Evolutionary conservation across 352 stramenopile genomes (phyloP).

Genomic region (Globisporangium camurandrum): DNA sequence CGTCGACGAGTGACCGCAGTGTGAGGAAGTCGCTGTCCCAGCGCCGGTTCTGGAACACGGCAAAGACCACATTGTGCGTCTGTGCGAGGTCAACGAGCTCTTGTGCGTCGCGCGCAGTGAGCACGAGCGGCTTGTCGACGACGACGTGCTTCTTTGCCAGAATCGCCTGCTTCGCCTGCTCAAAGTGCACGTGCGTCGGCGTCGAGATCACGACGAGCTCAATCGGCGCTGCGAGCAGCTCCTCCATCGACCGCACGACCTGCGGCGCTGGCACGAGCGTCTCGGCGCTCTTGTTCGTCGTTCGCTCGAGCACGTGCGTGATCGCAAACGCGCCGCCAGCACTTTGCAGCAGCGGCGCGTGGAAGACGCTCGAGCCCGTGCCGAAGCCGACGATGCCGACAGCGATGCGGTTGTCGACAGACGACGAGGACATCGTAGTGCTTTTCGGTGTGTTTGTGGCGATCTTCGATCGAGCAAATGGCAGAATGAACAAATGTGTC

Average conservation of each 20-base stretch:
- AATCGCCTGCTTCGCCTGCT: slow-evolving; percentile 62
- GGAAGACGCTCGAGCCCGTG: slow-evolving; percentile 64
- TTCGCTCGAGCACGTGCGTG: slow-evolving; percentile 73
- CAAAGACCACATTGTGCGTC: slow-evolving; percentile 49
- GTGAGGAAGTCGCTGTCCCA: slow-evolving; percentile 77
- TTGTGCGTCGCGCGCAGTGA: slow-evolving; percentile 40
- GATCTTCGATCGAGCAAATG: no score
- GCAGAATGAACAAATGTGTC: no score
- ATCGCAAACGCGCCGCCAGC: slow-evolving; percentile 50
- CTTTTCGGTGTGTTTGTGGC: not conserved
- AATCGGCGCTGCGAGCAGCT: slow-evolving; percentile 48
- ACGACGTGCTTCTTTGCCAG: slow-evolving; percentile 68
- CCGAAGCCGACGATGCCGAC: slow-evolving; percentile 71
- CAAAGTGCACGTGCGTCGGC: slow-evolving; percentile 65
- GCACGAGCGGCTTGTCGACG: slow-evolving; percentile 67
- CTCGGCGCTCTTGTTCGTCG: slow-evolving; percentile 44
- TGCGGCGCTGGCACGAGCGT: slow-evolving; percentile 29
- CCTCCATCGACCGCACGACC: slow-evolving; percentile 68
- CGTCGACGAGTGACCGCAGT: slow-evolving; percentile 34
- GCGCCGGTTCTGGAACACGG: slow-evolving; percentile 73
- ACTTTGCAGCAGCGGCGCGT: slow-evolving; percentile 59
- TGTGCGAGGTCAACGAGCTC: slow-evolving; percentile 42
- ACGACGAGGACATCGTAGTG: not conserved
- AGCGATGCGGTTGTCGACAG: slow-evolving; percentile 20
- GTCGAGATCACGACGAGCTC: slow-evolving; percentile 71